Base-by-base conservation (phyloP, 2,329 filamentous ascomycete species). In the Alternaria consortialis region DNA sequence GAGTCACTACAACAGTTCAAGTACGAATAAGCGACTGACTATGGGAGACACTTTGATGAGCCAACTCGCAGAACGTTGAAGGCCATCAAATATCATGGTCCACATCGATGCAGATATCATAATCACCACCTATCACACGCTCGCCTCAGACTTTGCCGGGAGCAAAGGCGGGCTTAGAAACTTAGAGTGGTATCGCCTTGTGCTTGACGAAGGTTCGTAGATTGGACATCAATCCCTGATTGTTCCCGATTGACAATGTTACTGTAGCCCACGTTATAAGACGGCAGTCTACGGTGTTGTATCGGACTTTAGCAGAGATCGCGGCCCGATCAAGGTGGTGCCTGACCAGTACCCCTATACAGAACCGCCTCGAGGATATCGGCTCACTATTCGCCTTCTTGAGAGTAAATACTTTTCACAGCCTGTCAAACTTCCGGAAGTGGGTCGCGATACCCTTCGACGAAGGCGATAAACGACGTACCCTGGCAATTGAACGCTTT, bases 311-410 rank as follows among this genome's bases (percentile, higher is more conserved):
- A 4, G 65, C 71, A 23, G 74, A 79, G 0, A 73, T 88, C 0
- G 56, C 68, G 1, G 81, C 84, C 0, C 74, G 76, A 2, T 81
- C 79, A 0, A 78, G 85, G 8, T 87, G 85, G 74, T 76, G 72
- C 59, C 53, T 75, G 3, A 77, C 73, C 2, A 71, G 74, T 2
- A 77, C 74, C 0, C 85, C 85, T 0, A 83, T 87, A 25, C 85
- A 87, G 58, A 87, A 87, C 63, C 75, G 74, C 2, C 74, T 87
- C 0, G 81, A 83, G 7, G 85, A 87, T 50, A 78, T 87, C 4
- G 84, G 82, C 0, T 79, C 84, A 0, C 74, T 87, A 0, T 79
- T 86, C 42, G 76, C 80, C 1, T 87, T 87, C 62, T 68, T 87
- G 23, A 72, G 77, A 43, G 77, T 81, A 1, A 72, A 74, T 20